Conservation (phyloP, 2,329 filamentous ascomycete genomes). For the Colletotrichum cuscutae region DNA sequence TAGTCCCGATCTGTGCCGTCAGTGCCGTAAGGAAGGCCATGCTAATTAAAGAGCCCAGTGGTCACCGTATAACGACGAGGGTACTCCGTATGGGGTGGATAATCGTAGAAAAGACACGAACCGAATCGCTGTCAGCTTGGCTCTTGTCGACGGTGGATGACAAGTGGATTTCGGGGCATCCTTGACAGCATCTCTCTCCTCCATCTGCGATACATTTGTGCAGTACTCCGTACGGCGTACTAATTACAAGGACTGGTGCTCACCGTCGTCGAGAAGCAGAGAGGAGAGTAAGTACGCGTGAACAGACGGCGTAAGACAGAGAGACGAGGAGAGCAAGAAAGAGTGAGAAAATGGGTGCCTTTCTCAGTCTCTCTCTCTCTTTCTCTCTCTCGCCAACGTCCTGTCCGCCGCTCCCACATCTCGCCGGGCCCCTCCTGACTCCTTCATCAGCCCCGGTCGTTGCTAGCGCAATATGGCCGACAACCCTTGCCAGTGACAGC, state of each 20-base stretch:
- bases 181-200: slow-evolving; percentile 12
- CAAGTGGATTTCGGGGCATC: slow-evolving; percentile 17
- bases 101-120: background rate
- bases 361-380: background rate
- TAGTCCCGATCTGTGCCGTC: slow-evolving; percentile 5
- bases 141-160: slow-evolving; percentile 22
- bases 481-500: slow-evolving; percentile 11
- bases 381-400: background rate
- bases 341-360: slow-evolving; percentile 1
- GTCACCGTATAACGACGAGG: slow-evolving; percentile 8
- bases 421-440: background rate
- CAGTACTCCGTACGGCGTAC: background rate
- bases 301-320: background rate
- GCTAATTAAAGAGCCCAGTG: slow-evolving; percentile 11
- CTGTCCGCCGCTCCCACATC: background rate
- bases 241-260: background rate
- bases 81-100: background rate
- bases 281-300: background rate
- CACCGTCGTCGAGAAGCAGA: background rate
- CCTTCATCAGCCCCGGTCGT: slow-evolving; percentile 30
- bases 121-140: slow-evolving; percentile 17
- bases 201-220: slow-evolving; percentile 15
- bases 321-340: background rate
- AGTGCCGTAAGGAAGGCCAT: slow-evolving; percentile 17
- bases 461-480: slow-evolving; percentile 25